These are phyloP conservation scores for Colletotrichum sojae DNA, from an alignment of 2,329 filamentous ascomycete genomes.

Conservation along the genomic window DNA sequence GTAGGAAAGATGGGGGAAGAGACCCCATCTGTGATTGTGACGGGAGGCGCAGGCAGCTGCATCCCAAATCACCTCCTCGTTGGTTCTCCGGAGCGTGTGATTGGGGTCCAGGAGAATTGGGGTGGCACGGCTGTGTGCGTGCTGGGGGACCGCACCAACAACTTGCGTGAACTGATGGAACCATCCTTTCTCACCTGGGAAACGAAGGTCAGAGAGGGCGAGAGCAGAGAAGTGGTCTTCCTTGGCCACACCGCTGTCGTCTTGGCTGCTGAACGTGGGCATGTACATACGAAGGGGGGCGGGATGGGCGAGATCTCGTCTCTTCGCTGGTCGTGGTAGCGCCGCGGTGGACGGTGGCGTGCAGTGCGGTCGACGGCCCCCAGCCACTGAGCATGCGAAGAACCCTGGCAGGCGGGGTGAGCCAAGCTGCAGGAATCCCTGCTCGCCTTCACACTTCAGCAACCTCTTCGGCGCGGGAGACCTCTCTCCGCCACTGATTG, in stretches of 20 bases:
- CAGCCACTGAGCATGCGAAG: slow-evolving; percentile 41
- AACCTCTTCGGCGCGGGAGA: slow-evolving; percentile 16
- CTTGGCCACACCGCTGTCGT: neutral
- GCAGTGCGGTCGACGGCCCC: slow-evolving; percentile 8
- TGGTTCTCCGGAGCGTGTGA: slow-evolving; percentile 30
- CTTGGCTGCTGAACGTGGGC: slow-evolving; percentile 7
- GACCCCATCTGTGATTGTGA: slow-evolving; percentile 30
- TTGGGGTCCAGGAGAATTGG: slow-evolving; percentile 29
- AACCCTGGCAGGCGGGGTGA: slow-evolving; percentile 11
- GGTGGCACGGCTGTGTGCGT: slow-evolving; percentile 28
- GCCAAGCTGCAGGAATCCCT: slow-evolving; percentile 44
- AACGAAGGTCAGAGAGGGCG: too few species aligned
- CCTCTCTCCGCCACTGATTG: slow-evolving; percentile 9
- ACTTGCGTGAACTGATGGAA: slow-evolving; percentile 1
- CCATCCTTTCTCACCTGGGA: too few species aligned
- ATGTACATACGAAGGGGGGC: neutral
- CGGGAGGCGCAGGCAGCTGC: slow-evolving; percentile 26
- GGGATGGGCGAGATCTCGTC: slow-evolving; percentile 2
- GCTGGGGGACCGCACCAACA: neutral
- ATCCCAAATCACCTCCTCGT: slow-evolving; percentile 30
- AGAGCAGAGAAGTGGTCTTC: too few species aligned
- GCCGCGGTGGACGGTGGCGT: slow-evolving; percentile 31
- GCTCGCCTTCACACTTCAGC: slow-evolving; percentile 40
- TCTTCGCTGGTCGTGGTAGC: slow-evolving; percentile 21
- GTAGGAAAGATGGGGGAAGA: neutral